These are phyloP conservation scores for Corymbia citriodora DNA, from an alignment of 441 rosid genomes.

Conservation along the genomic window DNA sequence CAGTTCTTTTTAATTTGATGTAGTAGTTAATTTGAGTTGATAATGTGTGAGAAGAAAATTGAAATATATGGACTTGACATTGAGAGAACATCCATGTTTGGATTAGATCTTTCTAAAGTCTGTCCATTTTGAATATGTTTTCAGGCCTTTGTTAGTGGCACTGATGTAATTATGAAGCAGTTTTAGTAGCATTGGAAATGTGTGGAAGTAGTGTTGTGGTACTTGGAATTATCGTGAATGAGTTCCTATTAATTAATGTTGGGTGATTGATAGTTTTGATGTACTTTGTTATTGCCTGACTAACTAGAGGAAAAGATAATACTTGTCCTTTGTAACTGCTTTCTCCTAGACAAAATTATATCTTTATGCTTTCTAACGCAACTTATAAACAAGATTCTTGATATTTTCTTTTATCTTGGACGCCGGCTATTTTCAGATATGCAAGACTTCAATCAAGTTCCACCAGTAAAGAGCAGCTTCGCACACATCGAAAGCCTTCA, in stretches of 20 bases:
- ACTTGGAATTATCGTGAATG: background rate
- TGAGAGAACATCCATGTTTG: background rate
- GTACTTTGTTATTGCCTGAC: background rate
- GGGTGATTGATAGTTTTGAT: background rate
- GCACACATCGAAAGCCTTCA: background rate
- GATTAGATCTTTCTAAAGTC: background rate
- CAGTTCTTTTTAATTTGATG: background rate
- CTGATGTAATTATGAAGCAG: background rate
- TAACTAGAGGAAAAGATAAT: background rate
- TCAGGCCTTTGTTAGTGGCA: background rate
- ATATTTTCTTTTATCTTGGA: background rate
- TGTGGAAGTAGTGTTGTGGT: background rate
- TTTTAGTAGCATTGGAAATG: background rate
- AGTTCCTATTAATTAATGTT: background rate
- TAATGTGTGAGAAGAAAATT: background rate
- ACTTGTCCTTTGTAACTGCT: background rate
- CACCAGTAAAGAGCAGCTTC: background rate
- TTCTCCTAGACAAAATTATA: background rate
- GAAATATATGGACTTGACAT: background rate
- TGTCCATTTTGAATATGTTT: background rate
- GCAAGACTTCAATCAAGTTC: background rate
- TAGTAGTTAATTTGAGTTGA: background rate
- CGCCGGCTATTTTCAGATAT: background rate
- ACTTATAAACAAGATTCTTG: background rate
- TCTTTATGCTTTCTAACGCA: background rate